Evolutionary conservation across 2,329 filamentous ascomycete genomes (phyloP), one percentile per base, ranked within the genome.

Genomic region (Xylaria sp.): DNA sequence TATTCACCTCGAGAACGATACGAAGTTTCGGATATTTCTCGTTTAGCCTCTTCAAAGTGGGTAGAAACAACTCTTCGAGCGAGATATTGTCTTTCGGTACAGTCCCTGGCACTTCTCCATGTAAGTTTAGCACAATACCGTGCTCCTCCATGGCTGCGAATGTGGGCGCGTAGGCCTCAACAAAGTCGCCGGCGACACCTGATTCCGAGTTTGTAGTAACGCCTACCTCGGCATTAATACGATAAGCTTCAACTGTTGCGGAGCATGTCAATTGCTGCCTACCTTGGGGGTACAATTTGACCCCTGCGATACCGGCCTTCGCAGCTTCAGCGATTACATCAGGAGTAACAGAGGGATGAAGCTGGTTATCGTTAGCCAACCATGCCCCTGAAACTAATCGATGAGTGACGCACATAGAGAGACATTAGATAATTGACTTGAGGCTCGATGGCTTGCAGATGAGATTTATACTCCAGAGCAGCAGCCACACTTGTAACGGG

Each of bases 121-220:
- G 94, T n/a, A 98, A 84, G 81, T 97, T 97, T 48, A 97, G 85
- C n/a, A 97, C 87, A 15, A 97, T 84, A 72, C 90, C 89, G 72
- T 94, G 88, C 67, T 90, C 83, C 78, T 97, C 91, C 94, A 98
- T 97, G 72, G 93, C 92, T n/a, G 86, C 87, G 77, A 98, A 97
- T 15, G 95, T 92, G 7, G 89, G 87, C 77, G 92, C 91, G 81
- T 93, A 95, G 36, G 85, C 81, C 68, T 89, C 88, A 48, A 71
- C 67, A 15, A 71, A 71, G 75, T 93, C 88, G 65, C 89, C 87
- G 18, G 91, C 82, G 28, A 94, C 91, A 13, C 92, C 93, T 30
- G 87, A 88, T 56, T 87, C 84, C 25, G 88, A 90, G 79, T 91
- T 91, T 56, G 89, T 91, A 1, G 89, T 91, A 2, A 88, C 86